These are phyloP conservation scores for Fomitopsis palustris DNA, from an alignment of 1,284 basidiomycete genomes.

Conservation along the genomic window DNA sequence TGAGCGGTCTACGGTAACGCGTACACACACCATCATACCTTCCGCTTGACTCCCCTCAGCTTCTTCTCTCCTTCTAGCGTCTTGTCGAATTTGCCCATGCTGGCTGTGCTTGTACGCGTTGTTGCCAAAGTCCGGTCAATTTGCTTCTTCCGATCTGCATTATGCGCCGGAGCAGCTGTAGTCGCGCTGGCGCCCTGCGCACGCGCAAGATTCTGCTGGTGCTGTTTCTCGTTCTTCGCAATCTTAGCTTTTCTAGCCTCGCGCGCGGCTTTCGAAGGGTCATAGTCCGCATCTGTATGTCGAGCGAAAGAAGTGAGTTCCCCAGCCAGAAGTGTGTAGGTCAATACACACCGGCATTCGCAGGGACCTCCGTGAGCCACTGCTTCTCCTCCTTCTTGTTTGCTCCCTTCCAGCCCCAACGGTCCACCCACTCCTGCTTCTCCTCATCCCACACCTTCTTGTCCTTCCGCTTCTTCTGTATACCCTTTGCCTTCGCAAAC, in stretches of 20 bases:
- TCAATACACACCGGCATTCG: conserved; percentile 68
- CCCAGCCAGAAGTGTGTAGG: no score
- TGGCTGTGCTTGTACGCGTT: conserved; percentile 85
- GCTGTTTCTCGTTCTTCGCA: conserved; percentile 85
- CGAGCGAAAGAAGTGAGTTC: background rate
- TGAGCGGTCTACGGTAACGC: background rate
- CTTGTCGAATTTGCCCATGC: conserved; percentile 91
- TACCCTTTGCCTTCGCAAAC: conserved; percentile 94
- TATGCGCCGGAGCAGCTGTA: conserved; percentile 29
- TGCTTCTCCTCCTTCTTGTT: conserved; percentile 88
- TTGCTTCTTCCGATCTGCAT: conserved; percentile 57
- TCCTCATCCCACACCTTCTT: conserved; percentile 94
- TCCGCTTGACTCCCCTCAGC: conserved; percentile 85
- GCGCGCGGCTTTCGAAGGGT: conserved; percentile 77
- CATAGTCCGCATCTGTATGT: conserved; percentile 60
- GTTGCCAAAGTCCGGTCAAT: conserved; percentile 79
- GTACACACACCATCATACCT: conserved; percentile 51
- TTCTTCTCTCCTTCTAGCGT: conserved; percentile 90
- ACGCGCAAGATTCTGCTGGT: conserved; percentile 75
- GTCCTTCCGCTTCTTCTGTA: conserved; percentile 78
- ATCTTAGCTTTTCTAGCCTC: conserved; percentile 78
- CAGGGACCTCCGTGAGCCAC: conserved; percentile 91
- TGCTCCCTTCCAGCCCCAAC: conserved; percentile 91
- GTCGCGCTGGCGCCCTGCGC: conserved; percentile 32
- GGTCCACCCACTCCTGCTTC: conserved; percentile 87